Evolutionary conservation across 495 filamentous ascomycete species (phyloP).

Genomic region (Hyphodiscus hymeniophilus): DNA sequence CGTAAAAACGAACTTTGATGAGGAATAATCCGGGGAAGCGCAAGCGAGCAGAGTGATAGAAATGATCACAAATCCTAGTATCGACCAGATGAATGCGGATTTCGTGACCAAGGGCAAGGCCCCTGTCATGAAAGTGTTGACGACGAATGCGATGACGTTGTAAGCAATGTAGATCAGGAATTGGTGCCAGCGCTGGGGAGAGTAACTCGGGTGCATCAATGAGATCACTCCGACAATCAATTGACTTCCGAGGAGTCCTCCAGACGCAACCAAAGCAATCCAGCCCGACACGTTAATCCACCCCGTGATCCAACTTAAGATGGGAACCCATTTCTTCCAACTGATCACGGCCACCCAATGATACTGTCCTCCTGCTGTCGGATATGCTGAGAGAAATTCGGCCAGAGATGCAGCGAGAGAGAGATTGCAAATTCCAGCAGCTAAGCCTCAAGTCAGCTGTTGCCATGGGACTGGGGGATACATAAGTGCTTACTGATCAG

Average conservation of each 20-base stretch:
- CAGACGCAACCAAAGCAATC: conserved; percentile 31
- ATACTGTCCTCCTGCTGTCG: conserved; percentile 46
- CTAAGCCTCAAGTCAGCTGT: conserved; percentile 21
- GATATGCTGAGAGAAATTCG: conserved; percentile 43
- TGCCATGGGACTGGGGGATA: conserved; percentile 2
- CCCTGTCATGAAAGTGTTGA: conserved; percentile 60
- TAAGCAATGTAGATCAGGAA: conserved; percentile 66
- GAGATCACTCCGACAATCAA: conserved; percentile 20
- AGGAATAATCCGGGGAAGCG: conserved; percentile 27
- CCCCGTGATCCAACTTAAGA: conserved; percentile 15
- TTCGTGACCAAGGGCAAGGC: conserved; percentile 59
- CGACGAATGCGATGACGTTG: conserved; percentile 50
- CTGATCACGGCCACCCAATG: conserved; percentile 35
- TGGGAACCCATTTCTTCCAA: conserved; percentile 27
- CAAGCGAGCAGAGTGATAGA: conserved; percentile 32
- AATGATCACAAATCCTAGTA: conserved; percentile 26
- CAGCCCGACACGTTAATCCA: conserved; percentile 34
- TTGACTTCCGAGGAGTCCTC: conserved; percentile 27
- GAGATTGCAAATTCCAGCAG: conserved; percentile 31
- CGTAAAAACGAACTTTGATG: conserved; percentile 42
- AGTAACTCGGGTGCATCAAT: conserved; percentile 33
- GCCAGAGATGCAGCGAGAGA: conserved; percentile 37
- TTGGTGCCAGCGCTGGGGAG: conserved; percentile 57
- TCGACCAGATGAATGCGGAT: conserved; percentile 32
- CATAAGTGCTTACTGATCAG: conserved; percentile 13